These are phyloP conservation scores for Melastoma candidum DNA, from an alignment of 441 rosid genomes.

Conservation along the genomic window DNA sequence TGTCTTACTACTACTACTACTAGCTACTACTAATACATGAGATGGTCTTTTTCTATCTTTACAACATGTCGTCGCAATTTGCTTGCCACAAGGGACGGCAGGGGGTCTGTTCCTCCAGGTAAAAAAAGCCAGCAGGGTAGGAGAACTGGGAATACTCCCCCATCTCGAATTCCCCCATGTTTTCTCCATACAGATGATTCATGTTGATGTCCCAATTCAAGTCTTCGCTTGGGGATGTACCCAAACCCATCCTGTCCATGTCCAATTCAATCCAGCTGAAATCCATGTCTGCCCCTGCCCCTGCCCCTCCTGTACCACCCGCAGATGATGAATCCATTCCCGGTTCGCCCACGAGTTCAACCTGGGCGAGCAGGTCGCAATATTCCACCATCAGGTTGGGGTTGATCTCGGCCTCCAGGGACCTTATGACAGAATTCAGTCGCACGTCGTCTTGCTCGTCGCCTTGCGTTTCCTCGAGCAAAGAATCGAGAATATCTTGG, in stretches of 20 bases:
- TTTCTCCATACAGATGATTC: slow-evolving; percentile 15
- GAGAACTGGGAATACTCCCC: slow-evolving; percentile 27
- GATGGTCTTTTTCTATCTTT: too few species aligned
- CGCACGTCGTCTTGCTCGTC: slow-evolving; percentile 26
- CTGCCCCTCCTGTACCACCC: too few species aligned
- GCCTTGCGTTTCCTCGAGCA: slow-evolving; percentile 26
- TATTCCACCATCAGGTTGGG: background rate
- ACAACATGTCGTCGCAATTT: slow-evolving; percentile 11
- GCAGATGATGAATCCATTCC: background rate
- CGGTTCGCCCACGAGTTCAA: background rate
- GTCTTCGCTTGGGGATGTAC: slow-evolving; percentile 31
- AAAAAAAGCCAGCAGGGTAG: slow-evolving; percentile 6
- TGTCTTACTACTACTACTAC: too few species aligned
- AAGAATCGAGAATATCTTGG: slow-evolving; percentile 26
- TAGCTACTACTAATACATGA: too few species aligned
- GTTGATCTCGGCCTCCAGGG: slow-evolving; percentile 39
- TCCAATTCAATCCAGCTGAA: slow-evolving; percentile 24
- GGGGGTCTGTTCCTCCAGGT: slow-evolving; percentile 20
- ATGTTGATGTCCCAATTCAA: slow-evolving; percentile 24
- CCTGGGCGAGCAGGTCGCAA: background rate
- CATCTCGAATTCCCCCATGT: slow-evolving; percentile 12
- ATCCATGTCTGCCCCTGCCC: background rate
- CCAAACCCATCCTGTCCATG: slow-evolving; percentile 6
- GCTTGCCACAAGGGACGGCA: slow-evolving; percentile 27
- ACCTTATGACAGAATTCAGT: slow-evolving; percentile 31